phyloP scores from a whole-genome alignment of 306 rosid genomes.

The Prunus armeniaca region DNA sequence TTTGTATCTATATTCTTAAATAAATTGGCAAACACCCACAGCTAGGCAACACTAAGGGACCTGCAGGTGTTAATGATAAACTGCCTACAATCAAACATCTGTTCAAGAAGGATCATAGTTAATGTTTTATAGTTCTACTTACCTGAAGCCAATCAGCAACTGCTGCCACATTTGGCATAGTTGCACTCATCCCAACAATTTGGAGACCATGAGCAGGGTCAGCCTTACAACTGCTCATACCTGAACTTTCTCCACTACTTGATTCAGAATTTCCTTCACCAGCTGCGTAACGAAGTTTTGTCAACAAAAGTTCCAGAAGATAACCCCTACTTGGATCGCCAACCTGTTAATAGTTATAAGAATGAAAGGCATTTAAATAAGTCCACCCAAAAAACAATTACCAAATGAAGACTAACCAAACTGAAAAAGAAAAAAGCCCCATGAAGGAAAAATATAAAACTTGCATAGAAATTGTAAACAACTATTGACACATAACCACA shows the following conservation, averaged over 20 bases:
- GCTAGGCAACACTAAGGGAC: background rate
- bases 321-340: slow-evolving; percentile 90
- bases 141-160: slow-evolving; percentile 99
- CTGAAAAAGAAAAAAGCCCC: background rate
- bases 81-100: slow-evolving; percentile 8
- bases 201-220: slow-evolving; percentile 92
- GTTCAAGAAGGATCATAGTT: background rate
- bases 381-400: background rate
- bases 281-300: slow-evolving; percentile 97
- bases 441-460: background rate
- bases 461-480: background rate
- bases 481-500: background rate
- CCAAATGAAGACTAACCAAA: slow-evolving; percentile 1
- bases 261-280: slow-evolving; percentile 87
- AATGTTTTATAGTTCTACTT: slow-evolving; percentile 31
- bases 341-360: slow-evolving; percentile 60
- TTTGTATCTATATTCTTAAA: background rate
- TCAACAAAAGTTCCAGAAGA: slow-evolving; percentile 93
- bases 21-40: background rate
- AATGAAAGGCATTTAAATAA: slow-evolving; percentile 28
- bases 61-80: background rate
- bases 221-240: slow-evolving; percentile 76
- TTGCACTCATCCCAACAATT: slow-evolving; percentile 99
- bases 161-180: slow-evolving; percentile 97
- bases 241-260: slow-evolving; percentile 87